A percentile compares a stretch with the other conserved stretches of the same genome.
phyloP scores from a whole-genome alignment of 2,329 filamentous ascomycete species.

The Cercospora beticola region DNA sequence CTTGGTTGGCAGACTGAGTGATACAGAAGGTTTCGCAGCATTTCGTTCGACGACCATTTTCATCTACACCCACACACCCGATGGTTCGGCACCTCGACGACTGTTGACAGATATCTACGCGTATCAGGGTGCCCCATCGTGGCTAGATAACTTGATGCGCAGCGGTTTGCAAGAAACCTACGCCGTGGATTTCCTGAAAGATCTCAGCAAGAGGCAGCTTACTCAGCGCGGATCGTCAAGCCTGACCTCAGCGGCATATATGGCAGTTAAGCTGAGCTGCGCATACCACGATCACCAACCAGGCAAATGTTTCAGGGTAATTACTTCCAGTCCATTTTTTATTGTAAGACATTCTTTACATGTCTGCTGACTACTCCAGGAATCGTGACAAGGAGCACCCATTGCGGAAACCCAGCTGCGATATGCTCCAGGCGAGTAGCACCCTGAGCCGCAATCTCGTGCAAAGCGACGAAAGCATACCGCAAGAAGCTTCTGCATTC shows the following conservation, averaged over 20 bases:
- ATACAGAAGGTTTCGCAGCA: not conserved
- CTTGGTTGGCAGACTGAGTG: conserved; percentile 17
- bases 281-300: not conserved
- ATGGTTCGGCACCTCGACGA: conserved; percentile 16
- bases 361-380: not conserved
- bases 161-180: not conserved
- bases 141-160: not conserved
- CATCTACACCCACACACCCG: conserved; percentile 22
- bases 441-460: not conserved
- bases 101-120: conserved; percentile 25
- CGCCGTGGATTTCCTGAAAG: not conserved
- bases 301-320: not conserved
- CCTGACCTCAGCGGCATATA: not conserved
- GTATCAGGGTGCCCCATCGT: not conserved
- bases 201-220: not conserved
- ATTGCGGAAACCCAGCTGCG: not conserved
- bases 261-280: not conserved
- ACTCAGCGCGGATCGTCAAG: too few species aligned
- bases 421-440: not conserved
- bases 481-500: not conserved
- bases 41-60: conserved; percentile 5
- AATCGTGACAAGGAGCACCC: too few species aligned
- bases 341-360: not conserved
- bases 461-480: not conserved
- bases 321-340: not conserved